Conservation (phyloP, 2,329 filamentous ascomycete species). For the Gnomoniopsis smithogilvyi region DNA sequence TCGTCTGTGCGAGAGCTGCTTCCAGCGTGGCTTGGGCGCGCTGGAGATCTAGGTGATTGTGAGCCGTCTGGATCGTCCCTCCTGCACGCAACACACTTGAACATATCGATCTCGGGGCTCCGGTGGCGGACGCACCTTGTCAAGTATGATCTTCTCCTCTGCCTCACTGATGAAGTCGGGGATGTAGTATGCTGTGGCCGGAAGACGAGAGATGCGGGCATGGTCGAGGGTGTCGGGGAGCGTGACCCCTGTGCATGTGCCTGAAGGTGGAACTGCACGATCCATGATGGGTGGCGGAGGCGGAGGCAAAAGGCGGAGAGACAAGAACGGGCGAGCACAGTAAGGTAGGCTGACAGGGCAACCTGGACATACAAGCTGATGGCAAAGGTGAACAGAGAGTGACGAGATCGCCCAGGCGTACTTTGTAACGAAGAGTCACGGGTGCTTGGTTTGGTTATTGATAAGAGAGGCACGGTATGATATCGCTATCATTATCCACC, state of each 20-base stretch:
- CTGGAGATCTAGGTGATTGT: slow-evolving; percentile 48
- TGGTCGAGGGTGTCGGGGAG: slow-evolving; percentile 50
- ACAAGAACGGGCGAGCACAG: background rate
- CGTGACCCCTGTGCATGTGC: slow-evolving; percentile 14
- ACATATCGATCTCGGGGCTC: background rate
- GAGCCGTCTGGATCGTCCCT: background rate
- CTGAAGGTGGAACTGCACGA: slow-evolving; percentile 1
- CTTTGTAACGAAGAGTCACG: background rate
- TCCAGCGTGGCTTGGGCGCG: slow-evolving; percentile 77
- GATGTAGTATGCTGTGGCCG: slow-evolving; percentile 75
- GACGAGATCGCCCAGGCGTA: background rate
- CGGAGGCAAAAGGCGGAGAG: background rate
- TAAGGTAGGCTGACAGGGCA: background rate
- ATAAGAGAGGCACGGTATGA: background rate
- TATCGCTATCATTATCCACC: background rate
- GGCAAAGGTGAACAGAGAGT: background rate
- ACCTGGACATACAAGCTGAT: background rate
- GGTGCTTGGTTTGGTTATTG: background rate
- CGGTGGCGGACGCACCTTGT: slow-evolving; percentile 53
- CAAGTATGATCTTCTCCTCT: slow-evolving; percentile 69
- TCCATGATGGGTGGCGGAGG: slow-evolving; percentile 13
- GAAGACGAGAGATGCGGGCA: slow-evolving; percentile 52
- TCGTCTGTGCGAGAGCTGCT: slow-evolving; percentile 79
- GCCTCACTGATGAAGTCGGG: slow-evolving; percentile 75
- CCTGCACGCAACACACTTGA: slow-evolving; percentile 33